Conservation (phyloP, 1,284 basidiomycete genomes). For the Apiotrichum laibachii region DNA sequence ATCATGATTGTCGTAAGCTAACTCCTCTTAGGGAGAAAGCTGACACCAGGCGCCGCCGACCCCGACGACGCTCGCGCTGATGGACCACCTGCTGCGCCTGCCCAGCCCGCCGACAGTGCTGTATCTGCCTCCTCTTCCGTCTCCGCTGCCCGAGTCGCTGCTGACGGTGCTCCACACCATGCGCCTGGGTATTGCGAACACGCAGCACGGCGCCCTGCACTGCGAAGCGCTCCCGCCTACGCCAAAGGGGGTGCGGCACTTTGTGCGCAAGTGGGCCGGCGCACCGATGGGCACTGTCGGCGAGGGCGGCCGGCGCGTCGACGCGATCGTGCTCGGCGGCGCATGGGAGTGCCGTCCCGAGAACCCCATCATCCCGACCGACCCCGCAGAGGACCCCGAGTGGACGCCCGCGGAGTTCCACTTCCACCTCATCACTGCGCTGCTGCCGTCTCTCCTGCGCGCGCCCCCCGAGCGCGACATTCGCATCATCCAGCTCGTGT, state of each 20-base stretch:
- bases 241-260: conserved; percentile 38
- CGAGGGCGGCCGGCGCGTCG: conserved; percentile 47
- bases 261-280: conserved; percentile 44
- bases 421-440: conserved; percentile 71
- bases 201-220: conserved; percentile 43
- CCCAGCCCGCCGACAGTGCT: conserved; percentile 51
- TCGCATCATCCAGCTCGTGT: conserved; percentile 72
- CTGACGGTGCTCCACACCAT: conserved; percentile 48
- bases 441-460: conserved; percentile 71
- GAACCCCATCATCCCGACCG: neutral
- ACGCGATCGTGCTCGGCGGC: conserved; percentile 47
- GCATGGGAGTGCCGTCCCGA: conserved; percentile 36
- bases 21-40: neutral
- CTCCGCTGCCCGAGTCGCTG: conserved; percentile 42
- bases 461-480: conserved; percentile 79
- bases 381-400: conserved; percentile 6
- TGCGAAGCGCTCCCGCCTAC: conserved; percentile 46
- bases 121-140: conserved; percentile 43
- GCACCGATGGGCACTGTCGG: conserved; percentile 37
- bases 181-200: conserved; percentile 31
- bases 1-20: conserved; percentile 45
- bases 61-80: conserved; percentile 41
- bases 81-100: conserved; percentile 45
- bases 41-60: conserved; percentile 42
- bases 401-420: conserved; percentile 47